A percentile compares a stretch with the other conserved stretches of the same genome.
These are phyloP conservation scores for Lablab purpureus DNA, from an alignment of 306 rosid species.

Conservation along the genomic window DNA sequence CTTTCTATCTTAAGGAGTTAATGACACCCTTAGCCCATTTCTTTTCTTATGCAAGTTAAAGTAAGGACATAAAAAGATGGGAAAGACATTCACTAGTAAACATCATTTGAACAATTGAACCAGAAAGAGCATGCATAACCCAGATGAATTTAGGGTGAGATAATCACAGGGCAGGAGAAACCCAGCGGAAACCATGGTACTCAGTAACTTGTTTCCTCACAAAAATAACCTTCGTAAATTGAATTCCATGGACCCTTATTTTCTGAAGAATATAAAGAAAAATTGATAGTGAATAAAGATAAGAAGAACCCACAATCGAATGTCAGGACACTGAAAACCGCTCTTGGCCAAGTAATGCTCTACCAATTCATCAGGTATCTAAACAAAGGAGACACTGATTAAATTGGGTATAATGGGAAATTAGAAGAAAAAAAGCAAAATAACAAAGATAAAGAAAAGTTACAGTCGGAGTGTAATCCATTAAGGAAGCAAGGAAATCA, in stretches of 20 bases:
- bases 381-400: not conserved
- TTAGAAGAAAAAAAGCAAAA: not conserved
- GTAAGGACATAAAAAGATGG: too few species aligned
- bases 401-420: not conserved
- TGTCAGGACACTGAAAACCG: conserved; percentile 92
- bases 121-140: too few species aligned
- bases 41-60: too few species aligned
- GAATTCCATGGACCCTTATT: not conserved
- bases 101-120: too few species aligned
- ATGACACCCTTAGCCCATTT: too few species aligned
- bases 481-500: conserved; percentile 81
- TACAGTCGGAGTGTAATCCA: conserved; percentile 90
- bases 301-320: conserved; percentile 82
- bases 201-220: not conserved
- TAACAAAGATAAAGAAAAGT: not conserved
- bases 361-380: conserved; percentile 97
- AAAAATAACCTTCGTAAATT: not conserved
- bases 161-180: not conserved
- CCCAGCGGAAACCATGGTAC: not conserved
- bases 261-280: not conserved
- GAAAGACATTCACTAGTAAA: too few species aligned
- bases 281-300: not conserved
- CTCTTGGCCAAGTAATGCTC: conserved; percentile 92
- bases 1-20: too few species aligned
- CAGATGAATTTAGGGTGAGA: too few species aligned